Evolutionary conservation across 495 filamentous ascomycete genomes (phyloP).

Genomic region (Neurospora sp.): DNA sequence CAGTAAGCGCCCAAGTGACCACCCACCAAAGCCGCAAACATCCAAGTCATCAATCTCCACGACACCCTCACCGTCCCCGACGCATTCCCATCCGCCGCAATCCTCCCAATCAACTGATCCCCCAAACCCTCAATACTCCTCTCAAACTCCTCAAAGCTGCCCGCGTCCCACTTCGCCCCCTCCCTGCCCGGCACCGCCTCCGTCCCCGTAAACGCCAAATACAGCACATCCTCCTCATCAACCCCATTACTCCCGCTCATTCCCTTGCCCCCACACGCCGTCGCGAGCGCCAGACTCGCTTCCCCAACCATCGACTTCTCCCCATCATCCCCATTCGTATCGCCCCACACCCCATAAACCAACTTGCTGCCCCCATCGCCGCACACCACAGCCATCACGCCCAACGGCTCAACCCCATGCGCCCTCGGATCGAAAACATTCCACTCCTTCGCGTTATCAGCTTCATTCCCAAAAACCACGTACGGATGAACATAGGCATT

Average conservation of each 20-base stretch:
- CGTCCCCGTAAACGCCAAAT: constrained; percentile 41
- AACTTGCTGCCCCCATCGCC: constrained; percentile 38
- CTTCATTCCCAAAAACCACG: constrained; percentile 55
- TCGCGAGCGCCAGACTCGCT: constrained; percentile 46
- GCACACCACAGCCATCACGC: constrained; percentile 56
- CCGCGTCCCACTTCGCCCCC: constrained; percentile 40
- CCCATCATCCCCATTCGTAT: constrained; percentile 46
- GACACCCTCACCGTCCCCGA: not conserved
- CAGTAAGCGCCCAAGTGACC: not conserved
- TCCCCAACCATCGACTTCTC: constrained; percentile 41
- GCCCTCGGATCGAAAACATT: constrained; percentile 35
- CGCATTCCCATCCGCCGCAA: not conserved
- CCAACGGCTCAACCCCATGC: constrained; percentile 46
- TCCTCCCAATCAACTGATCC: constrained; percentile 24
- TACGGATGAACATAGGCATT: constrained; percentile 54
- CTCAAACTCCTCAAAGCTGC: constrained; percentile 33
- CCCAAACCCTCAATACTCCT: constrained; percentile 38
- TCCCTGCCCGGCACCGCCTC: constrained; percentile 37
- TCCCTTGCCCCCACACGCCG: constrained; percentile 38
- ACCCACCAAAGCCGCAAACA: not conserved
- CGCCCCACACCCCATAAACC: constrained; percentile 58
- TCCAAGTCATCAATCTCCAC: not conserved
- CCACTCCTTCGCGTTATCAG: constrained; percentile 27
- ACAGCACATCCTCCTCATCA: constrained; percentile 39
- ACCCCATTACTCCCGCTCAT: constrained; percentile 43